Conservation (phyloP, 352 stramenopile species). For the Halophytophthora batemanensis region DNA sequence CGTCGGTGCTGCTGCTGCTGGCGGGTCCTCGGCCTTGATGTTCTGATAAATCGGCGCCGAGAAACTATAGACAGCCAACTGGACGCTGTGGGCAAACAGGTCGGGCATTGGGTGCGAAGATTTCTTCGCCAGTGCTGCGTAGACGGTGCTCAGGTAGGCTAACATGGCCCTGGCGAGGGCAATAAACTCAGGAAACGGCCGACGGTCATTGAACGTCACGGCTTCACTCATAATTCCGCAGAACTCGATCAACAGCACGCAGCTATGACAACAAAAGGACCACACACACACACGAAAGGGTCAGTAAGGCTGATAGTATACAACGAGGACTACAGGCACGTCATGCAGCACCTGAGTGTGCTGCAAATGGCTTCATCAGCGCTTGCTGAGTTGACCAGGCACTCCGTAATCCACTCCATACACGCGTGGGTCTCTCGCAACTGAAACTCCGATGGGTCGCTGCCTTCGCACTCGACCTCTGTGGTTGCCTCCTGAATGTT, state of each 20-base stretch:
- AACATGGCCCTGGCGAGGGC: conserved; percentile 24
- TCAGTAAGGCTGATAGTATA: neutral
- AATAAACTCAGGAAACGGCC: conserved; percentile 24
- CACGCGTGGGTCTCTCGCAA: conserved; percentile 24
- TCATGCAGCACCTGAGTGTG: conserved; percentile 19
- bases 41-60: neutral
- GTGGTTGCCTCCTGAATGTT: neutral
- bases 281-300: neutral
- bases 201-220: conserved; percentile 19
- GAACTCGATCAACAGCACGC: conserved; percentile 64
- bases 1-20: neutral
- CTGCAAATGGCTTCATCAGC: conserved; percentile 23
- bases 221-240: conserved; percentile 58
- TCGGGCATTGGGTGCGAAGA: neutral
- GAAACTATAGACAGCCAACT: conserved; percentile 4
- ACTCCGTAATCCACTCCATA: conserved; percentile 37
- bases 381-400: conserved; percentile 27
- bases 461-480: neutral
- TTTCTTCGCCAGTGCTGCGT: conserved; percentile 20
- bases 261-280: conserved; percentile 37
- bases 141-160: conserved; percentile 35
- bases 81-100: neutral
- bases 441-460: conserved; percentile 19
- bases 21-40: conserved; percentile 12
- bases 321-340: neutral